Evolutionary conservation across 441 rosid genomes (phyloP).

Genomic region (Dalechampia spathulata): DNA sequence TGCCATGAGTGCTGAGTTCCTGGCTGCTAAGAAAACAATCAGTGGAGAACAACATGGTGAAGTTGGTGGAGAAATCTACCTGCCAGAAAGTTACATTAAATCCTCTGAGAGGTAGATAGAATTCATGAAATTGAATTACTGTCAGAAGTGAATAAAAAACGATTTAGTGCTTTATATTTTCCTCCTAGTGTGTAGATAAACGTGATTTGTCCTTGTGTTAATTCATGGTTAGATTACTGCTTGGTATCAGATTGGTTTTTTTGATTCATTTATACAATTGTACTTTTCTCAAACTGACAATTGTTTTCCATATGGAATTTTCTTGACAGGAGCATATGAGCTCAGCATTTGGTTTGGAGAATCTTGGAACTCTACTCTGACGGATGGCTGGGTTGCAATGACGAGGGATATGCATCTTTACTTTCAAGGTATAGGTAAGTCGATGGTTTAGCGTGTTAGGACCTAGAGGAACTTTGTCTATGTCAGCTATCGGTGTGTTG

Average conservation of each 20-base stretch:
- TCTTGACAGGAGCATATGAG: conserved; percentile 31
- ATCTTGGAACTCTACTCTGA: neutral
- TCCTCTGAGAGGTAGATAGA: conserved; percentile 41
- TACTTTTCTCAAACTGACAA: no score
- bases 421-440: conserved; percentile 44
- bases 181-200: no score
- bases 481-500: conserved; percentile 2
- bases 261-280: neutral
- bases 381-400: conserved; percentile 17
- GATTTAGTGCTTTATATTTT: neutral
- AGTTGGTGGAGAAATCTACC: conserved; percentile 90
- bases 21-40: conserved; percentile 76
- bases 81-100: conserved; percentile 54
- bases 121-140: neutral
- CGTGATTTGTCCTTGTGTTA: neutral
- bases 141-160: neutral
- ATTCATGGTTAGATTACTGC: neutral
- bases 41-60: conserved; percentile 98
- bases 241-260: neutral
- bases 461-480: conserved; percentile 20
- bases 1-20: conserved; percentile 90
- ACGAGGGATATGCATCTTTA: conserved; percentile 15
- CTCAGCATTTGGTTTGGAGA: neutral
- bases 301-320: no score
- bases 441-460: conserved; percentile 24